Conservation (phyloP, 805 yeast genomes). For the Hanseniaspora vineae region DNA sequence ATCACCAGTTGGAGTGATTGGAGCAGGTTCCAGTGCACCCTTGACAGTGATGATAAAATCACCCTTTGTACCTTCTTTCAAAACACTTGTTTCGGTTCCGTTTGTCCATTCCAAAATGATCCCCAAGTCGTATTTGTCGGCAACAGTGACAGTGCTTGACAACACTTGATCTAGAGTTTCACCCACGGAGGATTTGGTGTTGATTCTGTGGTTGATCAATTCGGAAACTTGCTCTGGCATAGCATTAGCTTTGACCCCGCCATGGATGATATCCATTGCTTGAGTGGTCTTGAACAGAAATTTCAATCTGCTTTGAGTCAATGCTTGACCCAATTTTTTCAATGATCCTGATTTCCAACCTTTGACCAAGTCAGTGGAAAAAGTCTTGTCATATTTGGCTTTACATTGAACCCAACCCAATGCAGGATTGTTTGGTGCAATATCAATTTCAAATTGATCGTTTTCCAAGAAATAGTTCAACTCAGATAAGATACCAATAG, state of each 20-base stretch:
- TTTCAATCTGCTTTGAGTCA: slow-evolving; percentile 4
- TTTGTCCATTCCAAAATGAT: slow-evolving; percentile 6
- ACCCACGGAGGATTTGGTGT: slow-evolving; percentile 33
- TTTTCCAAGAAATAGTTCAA: slow-evolving; percentile 41
- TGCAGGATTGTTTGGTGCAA: slow-evolving; percentile 45
- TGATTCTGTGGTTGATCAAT: slow-evolving; percentile 44
- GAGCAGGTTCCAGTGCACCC: slow-evolving; percentile 35
- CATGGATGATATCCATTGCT: slow-evolving; percentile 45
- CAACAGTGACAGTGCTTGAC: slow-evolving; percentile 5
- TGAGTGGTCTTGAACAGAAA: slow-evolving; percentile 39
- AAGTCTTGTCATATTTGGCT: slow-evolving; percentile 28
- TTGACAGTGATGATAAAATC: slow-evolving; percentile 17
- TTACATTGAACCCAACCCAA: slow-evolving; percentile 44
- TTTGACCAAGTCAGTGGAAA: slow-evolving; percentile 14
- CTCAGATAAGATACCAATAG: slow-evolving; percentile 57
- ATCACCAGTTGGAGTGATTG: slow-evolving; percentile 30
- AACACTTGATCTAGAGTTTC: slow-evolving; percentile 26
- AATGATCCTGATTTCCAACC: slow-evolving; percentile 27
- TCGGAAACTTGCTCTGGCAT: slow-evolving; percentile 45
- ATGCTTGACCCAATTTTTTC: slow-evolving; percentile 20
- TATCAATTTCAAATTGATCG: slow-evolving; percentile 30
- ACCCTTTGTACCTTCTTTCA: slow-evolving; percentile 7
- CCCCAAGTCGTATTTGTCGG: slow-evolving; percentile 8
- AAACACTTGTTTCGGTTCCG: slow-evolving; percentile 5
- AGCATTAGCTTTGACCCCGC: slow-evolving; percentile 59